Conservation (phyloP, 2,329 filamentous ascomycete species). For the Hypoxylon sp. region DNA sequence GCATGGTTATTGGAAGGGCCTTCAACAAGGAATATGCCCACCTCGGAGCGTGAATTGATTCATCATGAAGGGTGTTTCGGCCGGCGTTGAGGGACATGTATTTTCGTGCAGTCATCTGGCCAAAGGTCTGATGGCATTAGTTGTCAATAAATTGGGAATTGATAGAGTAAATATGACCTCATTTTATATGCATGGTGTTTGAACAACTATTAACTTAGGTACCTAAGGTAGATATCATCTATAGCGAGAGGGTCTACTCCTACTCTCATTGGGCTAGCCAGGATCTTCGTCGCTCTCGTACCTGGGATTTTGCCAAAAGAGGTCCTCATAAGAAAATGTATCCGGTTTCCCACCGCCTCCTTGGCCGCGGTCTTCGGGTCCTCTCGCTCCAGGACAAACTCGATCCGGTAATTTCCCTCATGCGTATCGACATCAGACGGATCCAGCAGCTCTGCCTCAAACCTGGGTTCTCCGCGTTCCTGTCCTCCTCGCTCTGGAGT, state of each 20-base stretch:
- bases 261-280: neutral
- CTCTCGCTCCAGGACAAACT: constrained; percentile 26
- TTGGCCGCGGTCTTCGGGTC: constrained; percentile 6
- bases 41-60: constrained; percentile 41
- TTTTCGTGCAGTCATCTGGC: neutral
- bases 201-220: neutral
- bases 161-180: neutral
- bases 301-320: neutral
- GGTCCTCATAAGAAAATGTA: constrained; percentile 21
- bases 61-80: constrained; percentile 27
- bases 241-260: no score
- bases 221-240: no score
- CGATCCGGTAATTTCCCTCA: constrained; percentile 7
- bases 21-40: constrained; percentile 86
- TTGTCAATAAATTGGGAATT: neutral
- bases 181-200: neutral
- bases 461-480: neutral
- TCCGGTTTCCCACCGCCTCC: constrained; percentile 27
- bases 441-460: neutral
- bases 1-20: constrained; percentile 92
- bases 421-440: constrained; percentile 1
- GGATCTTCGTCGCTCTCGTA: neutral
- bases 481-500: neutral
- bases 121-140: neutral
- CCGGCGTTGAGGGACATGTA: constrained; percentile 33